phyloP scores from a whole-genome alignment of 2,329 filamentous ascomycete genomes.

The Aspergillus pseudotamarii region DNA sequence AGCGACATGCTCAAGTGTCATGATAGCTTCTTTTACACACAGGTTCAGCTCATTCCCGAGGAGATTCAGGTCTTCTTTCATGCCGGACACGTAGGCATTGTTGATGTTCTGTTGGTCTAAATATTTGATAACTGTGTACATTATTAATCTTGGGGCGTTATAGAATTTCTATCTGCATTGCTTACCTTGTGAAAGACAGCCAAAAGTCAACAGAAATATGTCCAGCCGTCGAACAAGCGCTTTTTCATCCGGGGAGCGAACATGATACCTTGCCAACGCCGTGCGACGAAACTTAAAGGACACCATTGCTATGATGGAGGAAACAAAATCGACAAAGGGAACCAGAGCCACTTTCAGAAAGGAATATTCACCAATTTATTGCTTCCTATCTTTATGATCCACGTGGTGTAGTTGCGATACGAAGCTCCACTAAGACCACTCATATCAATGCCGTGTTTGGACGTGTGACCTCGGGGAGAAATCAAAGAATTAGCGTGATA shows the following conservation, averaged over 20 bases:
- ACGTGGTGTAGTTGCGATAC: neutral
- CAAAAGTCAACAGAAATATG: neutral
- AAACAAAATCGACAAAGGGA: neutral
- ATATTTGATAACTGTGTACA: neutral
- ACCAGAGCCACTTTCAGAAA: no score
- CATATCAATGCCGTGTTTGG: neutral
- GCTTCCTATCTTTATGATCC: neutral
- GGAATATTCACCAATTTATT: neutral
- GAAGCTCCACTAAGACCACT: neutral
- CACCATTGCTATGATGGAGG: neutral
- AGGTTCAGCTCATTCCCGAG: neutral
- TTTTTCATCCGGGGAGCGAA: neutral
- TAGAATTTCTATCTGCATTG: neutral
- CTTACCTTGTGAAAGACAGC: neutral
- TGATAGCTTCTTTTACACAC: neutral
- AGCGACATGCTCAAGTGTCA: neutral
- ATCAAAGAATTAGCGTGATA: neutral
- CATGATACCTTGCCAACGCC: neutral
- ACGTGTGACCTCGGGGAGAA: neutral
- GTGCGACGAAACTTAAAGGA: neutral
- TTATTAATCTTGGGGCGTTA: no score
- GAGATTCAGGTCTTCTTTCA: constrained; percentile 2
- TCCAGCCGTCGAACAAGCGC: neutral
- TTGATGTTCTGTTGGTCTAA: constrained; percentile 1
- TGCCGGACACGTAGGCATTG: constrained; percentile 2